Conservation (phyloP, 257 asterid genomes). For the Asclepias syriaca region DNA sequence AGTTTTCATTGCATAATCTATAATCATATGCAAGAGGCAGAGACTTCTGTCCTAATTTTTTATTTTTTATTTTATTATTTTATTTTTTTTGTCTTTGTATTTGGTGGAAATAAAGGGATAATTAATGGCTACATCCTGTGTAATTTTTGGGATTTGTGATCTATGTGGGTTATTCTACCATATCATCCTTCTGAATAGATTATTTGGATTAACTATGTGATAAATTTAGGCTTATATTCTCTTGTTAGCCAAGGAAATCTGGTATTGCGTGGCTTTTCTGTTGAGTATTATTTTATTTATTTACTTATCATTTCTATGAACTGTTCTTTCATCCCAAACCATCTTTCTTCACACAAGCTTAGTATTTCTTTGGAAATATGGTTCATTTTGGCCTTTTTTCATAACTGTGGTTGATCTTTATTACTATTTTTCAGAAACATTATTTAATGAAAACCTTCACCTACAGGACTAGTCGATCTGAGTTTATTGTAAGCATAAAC, state of each 20-base stretch:
- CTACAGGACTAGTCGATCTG: slow-evolving; percentile 88
- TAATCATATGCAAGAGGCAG: neutral
- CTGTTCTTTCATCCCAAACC: neutral
- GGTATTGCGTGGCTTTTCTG: neutral
- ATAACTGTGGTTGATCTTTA: neutral
- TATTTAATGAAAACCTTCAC: slow-evolving; percentile 4
- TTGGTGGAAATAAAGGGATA: neutral
- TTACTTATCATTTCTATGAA: neutral
- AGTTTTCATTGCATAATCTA: neutral
- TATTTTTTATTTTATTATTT: too few relatives aligned
- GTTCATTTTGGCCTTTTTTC: neutral
- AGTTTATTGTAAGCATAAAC: slow-evolving; percentile 76
- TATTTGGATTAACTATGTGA: neutral
- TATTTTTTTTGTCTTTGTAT: neutral
- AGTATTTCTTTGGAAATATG: neutral
- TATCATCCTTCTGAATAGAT: neutral
- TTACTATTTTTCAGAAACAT: neutral
- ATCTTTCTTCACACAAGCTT: neutral
- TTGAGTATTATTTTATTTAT: neutral
- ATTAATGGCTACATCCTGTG: neutral
- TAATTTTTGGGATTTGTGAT: neutral
- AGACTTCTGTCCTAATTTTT: neutral
- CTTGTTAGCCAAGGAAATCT: neutral
- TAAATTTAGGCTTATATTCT: neutral
- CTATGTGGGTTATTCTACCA: neutral